Evolutionary conservation across 1,139 yeast genomes (phyloP), one percentile per base, ranked within the genome.

Genomic region (Nakaseomyces glabratus): DNA sequence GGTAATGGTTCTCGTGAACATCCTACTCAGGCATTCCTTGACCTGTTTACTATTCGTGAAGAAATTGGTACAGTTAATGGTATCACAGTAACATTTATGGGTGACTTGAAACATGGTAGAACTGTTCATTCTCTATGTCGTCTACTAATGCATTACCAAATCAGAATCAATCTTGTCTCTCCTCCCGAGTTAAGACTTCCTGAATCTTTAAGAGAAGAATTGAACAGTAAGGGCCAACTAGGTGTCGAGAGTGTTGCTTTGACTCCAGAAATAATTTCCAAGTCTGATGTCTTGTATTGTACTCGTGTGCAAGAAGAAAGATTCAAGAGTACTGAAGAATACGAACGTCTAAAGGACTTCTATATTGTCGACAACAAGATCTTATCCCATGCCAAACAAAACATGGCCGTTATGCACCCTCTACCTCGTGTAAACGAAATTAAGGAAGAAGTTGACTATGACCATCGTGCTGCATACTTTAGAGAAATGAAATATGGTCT

Each of bases 341-440:
- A 85, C 66, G 79, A 81, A 59, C 73, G 90, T 57, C 75, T 90
- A 61, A 90, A 86, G 73, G 94, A 90, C 60, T 71, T 84, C 20
- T 93, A 86, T 63, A 73, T 85, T 55, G 93, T 93, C 46, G 95
- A 90, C 66, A 88, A 90, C 73, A 79, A 73, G 65, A 82, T 90
- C 46, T 72, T 93, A 59, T 72, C 86, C 34, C 76, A 81, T 60
- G 97, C 98, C 51, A 93, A 93, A 68, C 86, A 85, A 62, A 96
- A 90, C 65, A 90, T 90, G 98, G 86, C 95, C 63, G 82, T 93
- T 45, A 81, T 93, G 94, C 99, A 93, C 62, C 99, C 99, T 61
- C 74, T 93, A 54, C 99, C 99, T 60, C 82, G 99, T 65, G 86
- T 85, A 48, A 81, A 76, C 52, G 99, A 93, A 67, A 88, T 93